phyloP scores from a whole-genome alignment of 2,329 filamentous ascomycete species.

The Nigrograna mackinnonii region DNA sequence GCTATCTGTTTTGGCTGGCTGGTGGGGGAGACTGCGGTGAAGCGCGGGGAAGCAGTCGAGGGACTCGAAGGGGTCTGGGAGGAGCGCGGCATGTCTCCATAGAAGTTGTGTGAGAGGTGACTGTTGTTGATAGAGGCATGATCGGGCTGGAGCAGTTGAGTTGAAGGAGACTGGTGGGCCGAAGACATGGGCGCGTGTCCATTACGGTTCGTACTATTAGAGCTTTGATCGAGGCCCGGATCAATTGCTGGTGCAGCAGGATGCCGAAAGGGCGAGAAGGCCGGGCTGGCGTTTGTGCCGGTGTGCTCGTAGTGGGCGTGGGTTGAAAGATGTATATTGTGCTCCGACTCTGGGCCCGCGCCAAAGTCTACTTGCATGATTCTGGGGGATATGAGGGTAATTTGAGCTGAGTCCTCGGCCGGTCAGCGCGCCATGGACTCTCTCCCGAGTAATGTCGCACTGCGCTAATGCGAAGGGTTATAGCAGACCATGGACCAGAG shows the following conservation, averaged over 20 bases:
- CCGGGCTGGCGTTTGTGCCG: conserved; percentile 27
- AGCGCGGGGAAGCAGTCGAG: conserved; percentile 43
- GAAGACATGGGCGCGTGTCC: conserved; percentile 39
- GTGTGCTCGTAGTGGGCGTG: conserved; percentile 37
- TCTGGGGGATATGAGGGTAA: conserved; percentile 22
- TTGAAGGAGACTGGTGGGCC: conserved; percentile 26
- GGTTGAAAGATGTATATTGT: conserved; percentile 32
- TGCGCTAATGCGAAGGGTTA: conserved; percentile 24
- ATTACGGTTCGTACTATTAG: conserved; percentile 35
- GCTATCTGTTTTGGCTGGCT: conserved; percentile 36
- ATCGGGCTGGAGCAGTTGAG: conserved; percentile 35
- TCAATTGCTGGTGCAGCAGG: conserved; percentile 39
- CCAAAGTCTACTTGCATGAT: conserved; percentile 44
- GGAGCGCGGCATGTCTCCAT: conserved; percentile 40
- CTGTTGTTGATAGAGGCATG: conserved; percentile 32
- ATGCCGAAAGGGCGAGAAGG: conserved; percentile 39
- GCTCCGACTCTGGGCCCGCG: conserved; percentile 33
- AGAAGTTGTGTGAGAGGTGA: conserved; percentile 38
- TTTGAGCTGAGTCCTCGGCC: conserved; percentile 20
- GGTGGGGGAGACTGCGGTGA: conserved; percentile 38
- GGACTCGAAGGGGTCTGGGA: conserved; percentile 41
- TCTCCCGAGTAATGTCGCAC: conserved; percentile 17
- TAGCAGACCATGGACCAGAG: conserved; percentile 18
- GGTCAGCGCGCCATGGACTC: conserved; percentile 36
- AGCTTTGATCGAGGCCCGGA: conserved; percentile 38